Conservation (phyloP, 768 basidiomycete species). For the Filobasidium wieringae region DNA sequence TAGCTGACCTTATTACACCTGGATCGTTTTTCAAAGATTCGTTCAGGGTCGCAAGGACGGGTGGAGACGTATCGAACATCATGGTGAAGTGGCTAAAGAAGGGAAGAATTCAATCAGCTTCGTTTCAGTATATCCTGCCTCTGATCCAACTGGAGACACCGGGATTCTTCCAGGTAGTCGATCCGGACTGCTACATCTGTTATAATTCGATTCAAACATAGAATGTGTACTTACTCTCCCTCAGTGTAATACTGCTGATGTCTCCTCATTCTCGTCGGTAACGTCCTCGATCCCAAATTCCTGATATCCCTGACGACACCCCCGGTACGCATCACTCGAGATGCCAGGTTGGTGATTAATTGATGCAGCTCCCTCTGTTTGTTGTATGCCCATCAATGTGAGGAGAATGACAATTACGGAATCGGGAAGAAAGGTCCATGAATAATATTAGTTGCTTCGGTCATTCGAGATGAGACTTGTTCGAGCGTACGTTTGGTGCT, state of each 20-base stretch:
- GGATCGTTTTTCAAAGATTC: slow-evolving; percentile 32
- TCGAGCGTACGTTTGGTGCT: slow-evolving; percentile 28
- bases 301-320: slow-evolving; percentile 34
- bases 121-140: too few relatives aligned
- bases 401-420: not conserved
- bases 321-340: slow-evolving; percentile 26
- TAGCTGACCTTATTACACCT: slow-evolving; percentile 22
- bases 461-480: too few relatives aligned
- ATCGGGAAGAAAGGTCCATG: not conserved
- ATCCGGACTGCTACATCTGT: too few relatives aligned
- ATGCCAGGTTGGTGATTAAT: slow-evolving; percentile 26
- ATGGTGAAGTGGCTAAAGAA: slow-evolving; percentile 31
- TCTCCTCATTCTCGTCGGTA: slow-evolving; percentile 31
- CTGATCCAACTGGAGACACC: too few relatives aligned
- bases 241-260: slow-evolving; percentile 34
- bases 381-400: too few relatives aligned
- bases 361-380: slow-evolving; percentile 32
- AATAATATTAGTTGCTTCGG: not conserved
- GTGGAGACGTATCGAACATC: slow-evolving; percentile 35
- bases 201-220: too few relatives aligned
- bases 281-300: slow-evolving; percentile 29
- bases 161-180: too few relatives aligned
- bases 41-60: slow-evolving; percentile 25
- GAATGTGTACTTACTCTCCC: slow-evolving; percentile 32
- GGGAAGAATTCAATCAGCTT: too few relatives aligned